Evolutionary conservation across 1,284 basidiomycete species (phyloP).

Genomic region (Blastosporella zonata): DNA sequence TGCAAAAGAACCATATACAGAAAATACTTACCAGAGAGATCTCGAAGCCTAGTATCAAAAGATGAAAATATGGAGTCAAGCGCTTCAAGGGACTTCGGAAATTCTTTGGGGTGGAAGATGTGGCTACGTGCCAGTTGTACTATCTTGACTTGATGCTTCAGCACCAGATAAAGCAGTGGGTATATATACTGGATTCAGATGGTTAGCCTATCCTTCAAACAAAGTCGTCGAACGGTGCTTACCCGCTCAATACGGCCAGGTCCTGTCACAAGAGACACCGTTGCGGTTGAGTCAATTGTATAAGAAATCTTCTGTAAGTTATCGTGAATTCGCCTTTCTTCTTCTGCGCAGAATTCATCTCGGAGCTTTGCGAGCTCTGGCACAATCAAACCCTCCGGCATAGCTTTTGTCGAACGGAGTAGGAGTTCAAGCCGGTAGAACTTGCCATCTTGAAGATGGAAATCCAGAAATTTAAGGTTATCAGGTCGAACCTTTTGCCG

Average conservation of each 20-base stretch:
- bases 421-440: conserved; percentile 2
- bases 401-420: background rate
- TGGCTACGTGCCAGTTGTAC: conserved; percentile 3
- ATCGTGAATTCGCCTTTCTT: background rate
- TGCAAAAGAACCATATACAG: background rate
- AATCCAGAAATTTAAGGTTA: background rate
- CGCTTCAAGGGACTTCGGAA: background rate
- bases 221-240: background rate
- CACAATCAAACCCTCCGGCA: background rate
- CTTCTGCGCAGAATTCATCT: background rate
- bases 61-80: background rate
- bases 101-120: background rate
- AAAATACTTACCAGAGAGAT: conserved; percentile 2
- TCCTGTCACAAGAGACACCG: conserved; percentile 6
- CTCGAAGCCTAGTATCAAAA: background rate
- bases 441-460: background rate
- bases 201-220: background rate
- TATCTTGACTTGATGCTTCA: background rate
- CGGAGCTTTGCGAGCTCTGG: background rate
- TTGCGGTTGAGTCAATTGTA: conserved; percentile 4
- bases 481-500: conserved; percentile 2
- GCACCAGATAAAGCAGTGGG: conserved; percentile 5
- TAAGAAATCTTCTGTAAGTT: conserved; percentile 5
- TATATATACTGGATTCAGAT: conserved; percentile 1
- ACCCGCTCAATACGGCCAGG: conserved; percentile 8